phyloP scores from a whole-genome alignment of 805 yeast species.

The Starmerella etchellsii region DNA sequence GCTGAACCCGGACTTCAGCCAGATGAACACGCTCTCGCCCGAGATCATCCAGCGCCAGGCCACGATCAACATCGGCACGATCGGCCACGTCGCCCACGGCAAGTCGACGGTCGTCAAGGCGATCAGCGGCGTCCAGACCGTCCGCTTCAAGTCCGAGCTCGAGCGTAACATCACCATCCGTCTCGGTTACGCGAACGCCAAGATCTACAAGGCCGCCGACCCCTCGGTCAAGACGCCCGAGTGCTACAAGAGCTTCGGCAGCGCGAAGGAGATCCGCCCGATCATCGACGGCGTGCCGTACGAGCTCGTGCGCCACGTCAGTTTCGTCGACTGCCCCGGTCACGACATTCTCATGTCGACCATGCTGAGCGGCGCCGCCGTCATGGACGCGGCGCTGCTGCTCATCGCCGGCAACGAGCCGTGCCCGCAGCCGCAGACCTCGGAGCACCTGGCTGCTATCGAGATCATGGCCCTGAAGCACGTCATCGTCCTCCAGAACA shows the following conservation, averaged over 20 bases:
- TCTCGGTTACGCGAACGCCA: constrained; percentile 97
- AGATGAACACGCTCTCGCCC: constrained; percentile 76
- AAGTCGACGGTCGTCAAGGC: constrained; percentile 89
- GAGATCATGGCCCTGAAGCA: constrained; percentile 98
- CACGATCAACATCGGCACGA: constrained; percentile 94
- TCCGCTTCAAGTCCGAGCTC: constrained; percentile 95
- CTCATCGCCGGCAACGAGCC: constrained; percentile 97
- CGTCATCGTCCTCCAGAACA: constrained; percentile 90
- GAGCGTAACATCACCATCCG: constrained; percentile 98
- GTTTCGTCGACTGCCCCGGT: constrained; percentile 99
- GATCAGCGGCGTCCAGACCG: constrained; percentile 97
- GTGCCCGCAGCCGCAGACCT: constrained; percentile 99
- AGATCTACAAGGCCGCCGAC: constrained; percentile 85
- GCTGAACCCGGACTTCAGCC: constrained; percentile 66
- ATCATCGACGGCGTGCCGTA: constrained; percentile 80
- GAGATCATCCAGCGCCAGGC: constrained; percentile 96
- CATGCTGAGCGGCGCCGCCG: constrained; percentile 99
- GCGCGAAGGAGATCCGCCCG: constrained; percentile 90
- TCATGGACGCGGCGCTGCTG: constrained; percentile 97
- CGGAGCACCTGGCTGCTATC: constrained; percentile 98
- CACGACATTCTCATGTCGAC: constrained; percentile 99
- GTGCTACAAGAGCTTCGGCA: constrained; percentile 85
- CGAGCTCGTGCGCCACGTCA: constrained; percentile 84
- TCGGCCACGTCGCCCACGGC: constrained; percentile 91
- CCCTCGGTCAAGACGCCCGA: constrained; percentile 83